phyloP scores from a whole-genome alignment of 148 eudicot genomes.

The Heliosperma pusillum region DNA sequence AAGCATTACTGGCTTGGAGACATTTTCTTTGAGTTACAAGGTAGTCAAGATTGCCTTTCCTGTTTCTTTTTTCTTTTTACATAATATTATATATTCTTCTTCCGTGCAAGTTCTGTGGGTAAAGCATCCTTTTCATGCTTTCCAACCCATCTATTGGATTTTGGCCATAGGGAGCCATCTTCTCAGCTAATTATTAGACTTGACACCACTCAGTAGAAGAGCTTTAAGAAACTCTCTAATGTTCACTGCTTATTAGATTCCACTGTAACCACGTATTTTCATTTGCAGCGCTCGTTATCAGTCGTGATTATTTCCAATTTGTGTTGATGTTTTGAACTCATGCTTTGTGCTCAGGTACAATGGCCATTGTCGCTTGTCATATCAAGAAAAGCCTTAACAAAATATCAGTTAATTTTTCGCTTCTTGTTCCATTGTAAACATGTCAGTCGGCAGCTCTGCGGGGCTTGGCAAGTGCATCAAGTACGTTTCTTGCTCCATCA shows the following conservation, averaged over 20 bases:
- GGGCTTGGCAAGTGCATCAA: conserved; percentile 97
- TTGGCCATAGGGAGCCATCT: not conserved
- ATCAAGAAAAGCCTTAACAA: conserved; percentile 86
- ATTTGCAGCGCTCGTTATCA: not conserved
- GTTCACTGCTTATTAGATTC: not conserved
- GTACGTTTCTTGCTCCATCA: conserved; percentile 38
- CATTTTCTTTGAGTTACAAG: conserved; percentile 89
- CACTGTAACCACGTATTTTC: conserved; percentile 3
- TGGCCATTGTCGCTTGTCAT: conserved; percentile 97
- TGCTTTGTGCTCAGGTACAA: conserved; percentile 54
- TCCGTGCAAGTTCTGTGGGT: not conserved
- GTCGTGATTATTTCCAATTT: not conserved
- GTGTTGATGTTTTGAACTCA: conserved; percentile 6
- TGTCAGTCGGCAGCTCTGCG: conserved; percentile 93
- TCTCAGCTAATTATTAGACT: not conserved
- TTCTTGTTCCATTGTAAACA: conserved; percentile 94
- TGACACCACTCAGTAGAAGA: not conserved
- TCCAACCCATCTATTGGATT: not conserved
- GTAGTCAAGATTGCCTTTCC: conserved; percentile 30
- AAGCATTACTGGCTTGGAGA: conserved; percentile 88
- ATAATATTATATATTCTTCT: not conserved
- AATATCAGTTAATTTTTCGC: conserved; percentile 92
- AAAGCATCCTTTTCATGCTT: not conserved
- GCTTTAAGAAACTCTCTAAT: not conserved
- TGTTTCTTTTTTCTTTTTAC: not conserved